Evolutionary conservation across 176 grass and related monocot species (phyloP), one percentile per base, ranked within the genome.

Genomic region (Hsuehochloa calcarea): DNA sequence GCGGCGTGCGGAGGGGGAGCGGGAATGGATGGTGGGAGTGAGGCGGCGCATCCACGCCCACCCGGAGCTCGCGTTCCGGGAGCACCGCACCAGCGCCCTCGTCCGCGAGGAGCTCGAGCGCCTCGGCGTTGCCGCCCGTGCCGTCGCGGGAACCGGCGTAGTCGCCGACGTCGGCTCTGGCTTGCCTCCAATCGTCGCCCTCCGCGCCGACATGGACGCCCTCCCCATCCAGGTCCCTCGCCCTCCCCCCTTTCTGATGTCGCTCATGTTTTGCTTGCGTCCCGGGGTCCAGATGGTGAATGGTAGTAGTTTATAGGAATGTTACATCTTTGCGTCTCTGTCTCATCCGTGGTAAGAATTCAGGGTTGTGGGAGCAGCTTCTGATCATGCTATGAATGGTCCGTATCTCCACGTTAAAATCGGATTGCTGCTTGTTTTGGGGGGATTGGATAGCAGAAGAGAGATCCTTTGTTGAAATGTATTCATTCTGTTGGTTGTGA

Each of bases 181-280:
- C 11, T 10, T 37, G 14, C 23, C 83, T n/a, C 96, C 96, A 0
- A 46, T 98, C 81, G 80, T 98, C 54, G 93, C 96, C 23, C 90
- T 98, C 59, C 96, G 96, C 35, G 93, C 96, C 46, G 96, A 98
- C 79, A 98, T 98, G 91, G 96, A 98, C 63, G 96, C 96, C 13
- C 91, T 98, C 19, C 96, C 93, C 26, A 22, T 95, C 29, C 96
- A 94, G 85, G 96, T 93, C 49, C 68, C 16, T 79, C 26, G 10
- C 43, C 43, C 45, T 34, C 5, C 31, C 56, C 65, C 45, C 5
- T 23, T 20, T 61, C 68, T 23, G 61, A 63, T 78, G 41, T 46
- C 23, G 10, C 58, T 84, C 22, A 0, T 45, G 56, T 68, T 31
- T 34, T 19, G 46, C 45, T 49, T 44, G 56, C n/a, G 0, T 47